Evolutionary conservation across 352 stramenopile species (phyloP).

Genomic region (Phytophthora capsici): DNA sequence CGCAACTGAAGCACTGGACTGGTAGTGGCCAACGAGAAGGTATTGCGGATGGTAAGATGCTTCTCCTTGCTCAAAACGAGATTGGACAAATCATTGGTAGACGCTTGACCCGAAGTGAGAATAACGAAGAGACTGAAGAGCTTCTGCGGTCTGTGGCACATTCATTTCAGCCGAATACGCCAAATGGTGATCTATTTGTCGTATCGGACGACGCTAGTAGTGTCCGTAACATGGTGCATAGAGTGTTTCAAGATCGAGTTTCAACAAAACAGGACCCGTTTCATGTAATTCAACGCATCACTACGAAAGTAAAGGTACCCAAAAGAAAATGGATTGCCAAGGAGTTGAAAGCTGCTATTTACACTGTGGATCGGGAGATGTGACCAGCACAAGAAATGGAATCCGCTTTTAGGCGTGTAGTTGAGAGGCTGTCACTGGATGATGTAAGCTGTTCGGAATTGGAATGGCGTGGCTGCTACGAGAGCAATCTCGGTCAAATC

Average conservation of each 20-base stretch:
- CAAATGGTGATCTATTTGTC: no score
- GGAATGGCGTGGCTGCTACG: not conserved
- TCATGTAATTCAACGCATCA: not conserved
- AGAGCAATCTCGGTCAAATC: not conserved
- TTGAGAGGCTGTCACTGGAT: not conserved
- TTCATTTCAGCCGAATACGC: no score
- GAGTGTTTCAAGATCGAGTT: not conserved
- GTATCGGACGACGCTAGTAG: no score
- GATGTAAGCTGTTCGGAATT: not conserved
- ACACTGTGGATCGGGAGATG: not conserved
- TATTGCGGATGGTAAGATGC: no score
- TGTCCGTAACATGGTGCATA: no score
- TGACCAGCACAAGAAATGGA: not conserved
- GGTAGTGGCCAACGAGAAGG: no score
- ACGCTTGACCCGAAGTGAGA: no score
- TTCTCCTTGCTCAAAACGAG: no score
- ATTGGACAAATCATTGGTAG: no score
- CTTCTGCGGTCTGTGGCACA: no score
- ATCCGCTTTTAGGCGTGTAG: not conserved
- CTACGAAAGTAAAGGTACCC: not conserved
- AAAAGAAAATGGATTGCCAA: not conserved
- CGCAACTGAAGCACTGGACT: no score
- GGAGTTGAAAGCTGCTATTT: not conserved
- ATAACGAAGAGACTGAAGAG: no score
- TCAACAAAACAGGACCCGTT: not conserved